phyloP scores from a whole-genome alignment of 495 filamentous ascomycete genomes.

The Hypoxylon lienhwacheense region DNA sequence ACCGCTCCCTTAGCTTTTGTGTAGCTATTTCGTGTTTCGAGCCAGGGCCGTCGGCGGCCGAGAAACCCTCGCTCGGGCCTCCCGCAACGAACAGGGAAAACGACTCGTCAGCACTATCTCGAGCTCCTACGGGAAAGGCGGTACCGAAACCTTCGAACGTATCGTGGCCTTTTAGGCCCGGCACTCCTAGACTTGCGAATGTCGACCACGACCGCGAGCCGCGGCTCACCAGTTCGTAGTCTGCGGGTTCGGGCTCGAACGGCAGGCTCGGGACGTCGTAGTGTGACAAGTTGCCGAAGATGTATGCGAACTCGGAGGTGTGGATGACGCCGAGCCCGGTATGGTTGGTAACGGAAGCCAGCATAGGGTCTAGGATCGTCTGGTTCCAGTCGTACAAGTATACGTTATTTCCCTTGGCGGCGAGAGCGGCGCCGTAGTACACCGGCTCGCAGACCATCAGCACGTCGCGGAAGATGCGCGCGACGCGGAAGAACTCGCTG shows the following conservation, averaged over 20 bases:
- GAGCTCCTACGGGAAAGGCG: constrained; percentile 12
- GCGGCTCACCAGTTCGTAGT: constrained; percentile 32
- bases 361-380: constrained; percentile 44
- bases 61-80: constrained; percentile 36
- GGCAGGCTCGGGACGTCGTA: constrained; percentile 24
- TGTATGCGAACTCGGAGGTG: constrained; percentile 51
- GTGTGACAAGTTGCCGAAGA: constrained; percentile 41
- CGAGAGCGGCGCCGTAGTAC: constrained; percentile 44
- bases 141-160: constrained; percentile 37
- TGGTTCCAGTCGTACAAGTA: constrained; percentile 50
- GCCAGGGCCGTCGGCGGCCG: constrained; percentile 31
- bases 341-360: constrained; percentile 34
- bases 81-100: constrained; percentile 37
- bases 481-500: constrained; percentile 49
- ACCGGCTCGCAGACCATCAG: constrained; percentile 51
- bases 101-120: background rate
- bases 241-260: constrained; percentile 27
- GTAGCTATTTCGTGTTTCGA: constrained; percentile 16
- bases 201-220: constrained; percentile 39
- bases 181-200: constrained; percentile 36
- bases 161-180: constrained; percentile 15
- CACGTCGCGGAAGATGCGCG: constrained; percentile 51
- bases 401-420: constrained; percentile 37
- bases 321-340: constrained; percentile 46
- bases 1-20: constrained; percentile 36